Conservation (phyloP, 1,139 yeast genomes). For the Taphrina deformans region DNA sequence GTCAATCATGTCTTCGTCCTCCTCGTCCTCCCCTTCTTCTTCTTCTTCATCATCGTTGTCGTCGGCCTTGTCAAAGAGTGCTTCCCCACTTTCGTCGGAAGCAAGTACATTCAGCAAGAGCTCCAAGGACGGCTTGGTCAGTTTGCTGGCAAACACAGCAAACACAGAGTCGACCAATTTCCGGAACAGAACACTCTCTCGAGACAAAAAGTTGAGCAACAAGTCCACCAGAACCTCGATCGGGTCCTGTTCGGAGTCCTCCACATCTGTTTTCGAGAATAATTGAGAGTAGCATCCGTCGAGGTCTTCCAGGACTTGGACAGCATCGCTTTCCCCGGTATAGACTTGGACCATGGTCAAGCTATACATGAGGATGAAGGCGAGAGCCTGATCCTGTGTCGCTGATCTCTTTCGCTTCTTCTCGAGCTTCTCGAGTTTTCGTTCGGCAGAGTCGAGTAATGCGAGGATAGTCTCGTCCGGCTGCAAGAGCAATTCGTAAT, state of each 20-base stretch:
- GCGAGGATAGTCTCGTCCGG: conserved; percentile 58
- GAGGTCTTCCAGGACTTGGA: conserved; percentile 71
- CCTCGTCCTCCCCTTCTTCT: conserved; percentile 39
- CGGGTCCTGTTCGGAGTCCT: conserved; percentile 39
- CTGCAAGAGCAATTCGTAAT: conserved; percentile 46
- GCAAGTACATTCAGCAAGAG: conserved; percentile 65
- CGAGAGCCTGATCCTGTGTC: conserved; percentile 48
- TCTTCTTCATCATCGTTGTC: conserved; percentile 42
- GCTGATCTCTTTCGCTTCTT: background rate
- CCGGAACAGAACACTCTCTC: conserved; percentile 68
- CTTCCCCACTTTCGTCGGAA: conserved; percentile 67
- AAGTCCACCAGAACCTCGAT: conserved; percentile 65
- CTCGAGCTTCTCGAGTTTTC: conserved; percentile 52
- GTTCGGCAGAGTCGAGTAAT: conserved; percentile 56
- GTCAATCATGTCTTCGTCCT: conserved; percentile 44
- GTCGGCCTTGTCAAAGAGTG: conserved; percentile 41
- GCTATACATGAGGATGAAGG: conserved; percentile 75
- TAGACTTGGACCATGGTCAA: conserved; percentile 77
- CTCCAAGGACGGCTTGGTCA: conserved; percentile 56
- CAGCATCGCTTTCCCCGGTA: conserved; percentile 71
- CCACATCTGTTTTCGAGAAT: conserved; percentile 40
- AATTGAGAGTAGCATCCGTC: conserved; percentile 49
- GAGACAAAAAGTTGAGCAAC: conserved; percentile 69
- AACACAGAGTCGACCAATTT: conserved; percentile 68
- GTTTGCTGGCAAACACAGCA: conserved; percentile 49